Conservation (phyloP, 2,329 filamentous ascomycete species). For the Neonectria faginata region DNA sequence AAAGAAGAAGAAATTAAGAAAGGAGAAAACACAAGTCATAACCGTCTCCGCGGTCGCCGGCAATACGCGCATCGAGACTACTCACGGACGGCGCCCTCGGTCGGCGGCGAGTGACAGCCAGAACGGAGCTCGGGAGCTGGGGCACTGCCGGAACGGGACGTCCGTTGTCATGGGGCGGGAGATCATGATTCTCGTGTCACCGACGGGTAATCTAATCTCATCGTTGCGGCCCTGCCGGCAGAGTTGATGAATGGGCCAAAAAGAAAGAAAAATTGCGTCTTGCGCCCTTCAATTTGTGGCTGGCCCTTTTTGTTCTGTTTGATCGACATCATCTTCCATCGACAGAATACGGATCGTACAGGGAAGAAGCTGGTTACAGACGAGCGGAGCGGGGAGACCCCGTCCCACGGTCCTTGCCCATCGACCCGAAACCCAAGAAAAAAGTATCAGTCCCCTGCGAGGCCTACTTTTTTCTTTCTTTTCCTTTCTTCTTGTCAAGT, state of each 20-base stretch:
- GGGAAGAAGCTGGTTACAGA: not conserved
- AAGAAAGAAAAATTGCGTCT: not conserved
- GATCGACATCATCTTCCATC: constrained; percentile 1
- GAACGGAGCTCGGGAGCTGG: not conserved
- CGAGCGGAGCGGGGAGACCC: not conserved
- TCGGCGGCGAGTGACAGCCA: not conserved
- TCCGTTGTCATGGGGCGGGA: not conserved
- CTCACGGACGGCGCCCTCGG: too few species aligned
- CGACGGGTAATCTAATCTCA: not conserved
- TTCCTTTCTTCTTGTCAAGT: not conserved
- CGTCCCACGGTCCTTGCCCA: not conserved
- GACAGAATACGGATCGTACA: constrained; percentile 5
- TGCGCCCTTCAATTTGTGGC: not conserved
- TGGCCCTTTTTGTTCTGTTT: not conserved
- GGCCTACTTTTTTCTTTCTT: not conserved
- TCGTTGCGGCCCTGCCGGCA: not conserved
- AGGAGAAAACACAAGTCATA: not conserved
- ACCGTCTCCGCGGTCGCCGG: constrained; percentile 4
- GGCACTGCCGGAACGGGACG: constrained; percentile 1
- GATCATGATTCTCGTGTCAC: not conserved
- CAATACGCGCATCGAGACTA: constrained; percentile 1
- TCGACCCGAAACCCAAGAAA: not conserved
- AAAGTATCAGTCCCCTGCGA: not conserved
- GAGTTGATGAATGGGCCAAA: not conserved
- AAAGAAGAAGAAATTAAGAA: not conserved